phyloP scores from a whole-genome alignment of 2,329 filamentous ascomycete genomes.

The Tothia fuscella region DNA sequence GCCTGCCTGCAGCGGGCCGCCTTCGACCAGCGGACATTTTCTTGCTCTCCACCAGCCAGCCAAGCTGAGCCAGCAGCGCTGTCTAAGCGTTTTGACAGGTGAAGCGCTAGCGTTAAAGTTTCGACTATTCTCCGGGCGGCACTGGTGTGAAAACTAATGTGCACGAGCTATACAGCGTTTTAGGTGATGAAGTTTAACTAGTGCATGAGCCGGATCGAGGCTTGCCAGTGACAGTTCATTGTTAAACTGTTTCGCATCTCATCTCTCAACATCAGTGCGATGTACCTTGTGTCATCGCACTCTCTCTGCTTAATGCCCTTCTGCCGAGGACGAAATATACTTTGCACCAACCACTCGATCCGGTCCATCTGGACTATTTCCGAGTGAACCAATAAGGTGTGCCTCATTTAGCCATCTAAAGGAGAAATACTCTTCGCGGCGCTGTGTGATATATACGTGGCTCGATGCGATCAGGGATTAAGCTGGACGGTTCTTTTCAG shows the following conservation, averaged over 20 bases:
- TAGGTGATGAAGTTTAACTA: conserved; percentile 7
- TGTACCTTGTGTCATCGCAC: neutral
- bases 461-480: neutral
- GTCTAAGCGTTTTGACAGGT: conserved; percentile 12
- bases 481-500: neutral
- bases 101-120: conserved; percentile 11
- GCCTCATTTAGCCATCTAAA: neutral
- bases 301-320: neutral
- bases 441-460: neutral
- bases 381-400: neutral
- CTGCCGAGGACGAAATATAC: neutral
- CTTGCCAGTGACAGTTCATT: neutral
- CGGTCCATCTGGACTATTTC: neutral
- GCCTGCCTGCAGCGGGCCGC: conserved; percentile 11
- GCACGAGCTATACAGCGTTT: conserved; percentile 10
- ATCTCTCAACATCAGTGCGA: neutral
- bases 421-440: neutral
- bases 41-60: conserved; percentile 5
- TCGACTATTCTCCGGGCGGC: conserved; percentile 11
- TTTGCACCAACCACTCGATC: neutral
- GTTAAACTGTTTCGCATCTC: conserved; percentile 5
- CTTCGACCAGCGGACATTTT: conserved; percentile 9
- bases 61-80: conserved; percentile 6
- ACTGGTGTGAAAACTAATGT: conserved; percentile 5
- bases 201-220: conserved; percentile 10